Evolutionary conservation across 352 stramenopile species (phyloP).

Genomic region (Pythium utonaiense): DNA sequence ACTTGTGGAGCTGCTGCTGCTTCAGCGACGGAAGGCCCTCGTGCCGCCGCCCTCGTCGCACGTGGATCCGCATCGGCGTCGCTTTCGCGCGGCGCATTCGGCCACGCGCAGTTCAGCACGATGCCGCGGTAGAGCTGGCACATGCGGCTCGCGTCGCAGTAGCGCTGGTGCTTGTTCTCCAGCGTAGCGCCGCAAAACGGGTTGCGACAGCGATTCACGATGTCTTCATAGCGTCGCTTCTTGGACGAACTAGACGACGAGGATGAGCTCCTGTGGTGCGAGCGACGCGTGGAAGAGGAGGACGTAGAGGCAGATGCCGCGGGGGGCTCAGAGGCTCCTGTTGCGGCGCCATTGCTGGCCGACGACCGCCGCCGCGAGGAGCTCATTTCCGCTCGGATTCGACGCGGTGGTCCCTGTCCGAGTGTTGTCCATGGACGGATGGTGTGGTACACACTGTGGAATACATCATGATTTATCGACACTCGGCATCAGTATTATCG

Average conservation of each 20-base stretch:
- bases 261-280: background rate
- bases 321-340: background rate
- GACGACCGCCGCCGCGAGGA: slow-evolving; percentile 12
- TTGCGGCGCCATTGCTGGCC: background rate
- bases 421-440: background rate
- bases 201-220: slow-evolving; percentile 27
- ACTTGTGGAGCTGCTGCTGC: background rate
- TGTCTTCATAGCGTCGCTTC: slow-evolving; percentile 14
- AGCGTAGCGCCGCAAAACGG: slow-evolving; percentile 49
- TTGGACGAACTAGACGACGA: slow-evolving; percentile 1
- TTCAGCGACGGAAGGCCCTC: background rate
- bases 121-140: slow-evolving; percentile 57
- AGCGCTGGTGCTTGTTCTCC: slow-evolving; percentile 36
- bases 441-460: background rate
- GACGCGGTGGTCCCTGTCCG: too few species aligned
- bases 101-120: slow-evolving; percentile 42
- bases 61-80: background rate
- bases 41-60: too few species aligned
- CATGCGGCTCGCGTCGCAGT: slow-evolving; percentile 42
- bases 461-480: background rate
- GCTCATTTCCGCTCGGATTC: slow-evolving; percentile 16
- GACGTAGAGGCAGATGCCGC: background rate
- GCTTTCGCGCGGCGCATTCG: slow-evolving; percentile 15
- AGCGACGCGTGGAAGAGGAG: background rate
- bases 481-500: background rate